Evolutionary conservation across 495 filamentous ascomycete genomes (phyloP).

Genomic region (Bryoglossum gracile): DNA sequence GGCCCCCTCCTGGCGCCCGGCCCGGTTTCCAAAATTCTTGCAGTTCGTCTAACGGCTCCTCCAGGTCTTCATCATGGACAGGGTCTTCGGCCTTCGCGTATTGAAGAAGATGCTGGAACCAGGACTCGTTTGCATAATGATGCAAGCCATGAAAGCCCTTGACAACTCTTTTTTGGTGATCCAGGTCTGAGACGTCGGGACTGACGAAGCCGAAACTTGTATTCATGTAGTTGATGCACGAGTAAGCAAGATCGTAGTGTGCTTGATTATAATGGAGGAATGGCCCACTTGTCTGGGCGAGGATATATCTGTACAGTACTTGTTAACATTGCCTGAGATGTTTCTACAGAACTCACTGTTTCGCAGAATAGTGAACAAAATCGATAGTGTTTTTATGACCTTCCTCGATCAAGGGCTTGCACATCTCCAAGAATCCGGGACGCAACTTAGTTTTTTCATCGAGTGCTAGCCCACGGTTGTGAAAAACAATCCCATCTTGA

Average conservation of each 20-base stretch:
- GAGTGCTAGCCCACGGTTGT: background rate
- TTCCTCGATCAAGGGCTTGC: background rate
- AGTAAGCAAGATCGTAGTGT: background rate
- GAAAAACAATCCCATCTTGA: conserved; percentile 2
- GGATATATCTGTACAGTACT: background rate
- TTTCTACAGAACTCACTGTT: background rate
- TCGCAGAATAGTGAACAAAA: background rate
- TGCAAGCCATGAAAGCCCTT: background rate
- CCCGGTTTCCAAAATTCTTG: conserved; percentile 2
- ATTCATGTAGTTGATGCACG: background rate
- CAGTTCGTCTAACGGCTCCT: conserved; percentile 1
- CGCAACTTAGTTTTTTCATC: background rate
- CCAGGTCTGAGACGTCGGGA: background rate
- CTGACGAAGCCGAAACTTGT: background rate
- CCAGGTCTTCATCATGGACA: conserved; percentile 45
- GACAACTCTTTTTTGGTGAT: background rate
- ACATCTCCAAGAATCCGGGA: background rate
- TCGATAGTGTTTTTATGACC: background rate
- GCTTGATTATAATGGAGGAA: background rate
- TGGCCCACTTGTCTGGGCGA: background rate
- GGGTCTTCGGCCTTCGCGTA: conserved; percentile 42
- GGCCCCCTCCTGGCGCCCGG: background rate
- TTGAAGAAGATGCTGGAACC: background rate
- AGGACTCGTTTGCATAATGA: background rate
- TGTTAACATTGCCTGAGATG: too few species aligned